These are phyloP conservation scores for Camellia lanceoleosa DNA, from an alignment of 148 eudicot species.

Conservation along the genomic window DNA sequence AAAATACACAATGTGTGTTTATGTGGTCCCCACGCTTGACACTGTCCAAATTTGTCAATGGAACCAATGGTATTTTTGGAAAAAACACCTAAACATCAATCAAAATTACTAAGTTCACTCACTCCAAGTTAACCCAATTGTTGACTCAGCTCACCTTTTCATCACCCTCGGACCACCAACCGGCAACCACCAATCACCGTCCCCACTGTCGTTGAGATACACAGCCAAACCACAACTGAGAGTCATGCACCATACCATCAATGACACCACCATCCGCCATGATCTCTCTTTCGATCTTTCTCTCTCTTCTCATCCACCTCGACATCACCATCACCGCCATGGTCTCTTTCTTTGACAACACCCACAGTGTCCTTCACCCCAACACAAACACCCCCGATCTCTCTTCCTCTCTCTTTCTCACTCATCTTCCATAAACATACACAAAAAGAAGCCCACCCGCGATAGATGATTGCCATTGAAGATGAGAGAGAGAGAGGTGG, in stretches of 20 bases:
- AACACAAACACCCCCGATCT: too few relatives aligned
- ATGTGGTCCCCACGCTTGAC: background rate
- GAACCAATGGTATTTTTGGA: too few relatives aligned
- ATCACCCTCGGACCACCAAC: background rate
- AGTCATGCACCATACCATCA: too few relatives aligned
- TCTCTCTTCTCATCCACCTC: too few relatives aligned
- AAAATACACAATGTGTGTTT: background rate
- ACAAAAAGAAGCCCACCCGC: background rate
- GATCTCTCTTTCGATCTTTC: too few relatives aligned
- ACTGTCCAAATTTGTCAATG: background rate
- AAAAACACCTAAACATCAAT: background rate
- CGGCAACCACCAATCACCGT: too few relatives aligned
- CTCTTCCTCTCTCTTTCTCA: too few relatives aligned
- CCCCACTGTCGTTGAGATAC: background rate
- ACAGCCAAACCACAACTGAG: background rate
- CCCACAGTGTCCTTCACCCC: too few relatives aligned
- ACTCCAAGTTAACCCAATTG: background rate
- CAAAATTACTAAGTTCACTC: background rate
- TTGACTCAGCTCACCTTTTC: background rate
- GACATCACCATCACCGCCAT: too few relatives aligned
- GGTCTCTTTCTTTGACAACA: too few relatives aligned
- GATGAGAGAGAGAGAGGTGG: background rate
- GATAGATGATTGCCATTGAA: background rate
- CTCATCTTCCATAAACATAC: too few relatives aligned
- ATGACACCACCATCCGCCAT: too few relatives aligned